Evolutionary conservation across 2,329 filamentous ascomycete genomes (phyloP).

Genomic region (Monosporascus sp.): DNA sequence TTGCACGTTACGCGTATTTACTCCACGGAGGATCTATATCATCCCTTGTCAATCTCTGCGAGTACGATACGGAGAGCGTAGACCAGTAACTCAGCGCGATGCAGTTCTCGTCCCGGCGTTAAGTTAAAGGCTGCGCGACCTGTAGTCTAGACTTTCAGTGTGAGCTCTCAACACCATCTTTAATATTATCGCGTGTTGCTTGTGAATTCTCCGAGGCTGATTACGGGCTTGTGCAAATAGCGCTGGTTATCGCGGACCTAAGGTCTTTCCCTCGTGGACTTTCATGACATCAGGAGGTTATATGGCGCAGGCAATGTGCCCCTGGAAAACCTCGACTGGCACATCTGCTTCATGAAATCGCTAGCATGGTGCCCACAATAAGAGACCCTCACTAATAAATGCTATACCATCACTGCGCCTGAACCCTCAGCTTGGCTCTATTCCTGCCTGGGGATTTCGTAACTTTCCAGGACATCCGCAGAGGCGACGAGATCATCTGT

Average conservation of each 20-base stretch:
- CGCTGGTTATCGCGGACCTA: not conserved
- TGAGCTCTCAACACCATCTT: not conserved
- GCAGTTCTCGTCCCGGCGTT: not conserved
- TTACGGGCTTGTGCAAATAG: not conserved
- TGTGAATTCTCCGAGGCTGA: not conserved
- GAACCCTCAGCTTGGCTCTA: slow-evolving; percentile 33
- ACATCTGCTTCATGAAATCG: not conserved
- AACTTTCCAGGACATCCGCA: slow-evolving; percentile 28
- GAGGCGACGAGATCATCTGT: slow-evolving; percentile 27
- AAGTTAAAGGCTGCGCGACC: not conserved
- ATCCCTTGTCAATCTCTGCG: not conserved
- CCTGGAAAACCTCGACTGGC: slow-evolving; percentile 28
- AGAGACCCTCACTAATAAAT: not conserved
- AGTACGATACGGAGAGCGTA: not conserved
- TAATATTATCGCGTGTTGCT: not conserved
- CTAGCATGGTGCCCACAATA: no score
- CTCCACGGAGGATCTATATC: not conserved
- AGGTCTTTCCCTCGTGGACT: no score
- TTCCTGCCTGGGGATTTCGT: slow-evolving; percentile 33
- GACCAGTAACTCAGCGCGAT: not conserved
- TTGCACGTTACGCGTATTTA: not conserved
- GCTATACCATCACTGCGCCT: slow-evolving; percentile 22
- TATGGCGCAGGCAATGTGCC: slow-evolving; percentile 27
- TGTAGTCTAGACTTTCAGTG: not conserved
- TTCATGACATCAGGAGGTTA: not conserved